Percentiles rank a stretch among this genome's conserved stretches.
phyloP scores from a whole-genome alignment of 495 filamentous ascomycete species.

The Penicillium waksmanii region DNA sequence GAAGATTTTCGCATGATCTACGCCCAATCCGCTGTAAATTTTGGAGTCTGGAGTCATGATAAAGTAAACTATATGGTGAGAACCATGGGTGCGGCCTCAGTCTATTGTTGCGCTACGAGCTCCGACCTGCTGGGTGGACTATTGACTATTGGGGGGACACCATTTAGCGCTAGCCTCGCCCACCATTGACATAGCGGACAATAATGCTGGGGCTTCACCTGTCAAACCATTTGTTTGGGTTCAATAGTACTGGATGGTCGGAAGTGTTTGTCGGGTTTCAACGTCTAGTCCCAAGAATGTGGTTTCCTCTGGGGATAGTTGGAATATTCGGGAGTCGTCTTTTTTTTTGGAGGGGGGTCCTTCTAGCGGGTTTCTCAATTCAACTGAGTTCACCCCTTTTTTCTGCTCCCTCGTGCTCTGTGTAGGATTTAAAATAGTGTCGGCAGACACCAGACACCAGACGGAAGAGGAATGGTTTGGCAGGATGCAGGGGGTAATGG shows the following conservation, averaged over 20 bases:
- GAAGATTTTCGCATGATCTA: conserved; percentile 19
- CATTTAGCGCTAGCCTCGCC: conserved; percentile 22
- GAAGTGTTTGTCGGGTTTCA: not conserved
- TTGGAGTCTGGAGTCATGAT: not conserved
- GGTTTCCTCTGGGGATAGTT: conserved; percentile 1
- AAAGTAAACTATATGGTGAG: not conserved
- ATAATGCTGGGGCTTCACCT: conserved; percentile 8
- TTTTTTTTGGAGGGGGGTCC: not conserved
- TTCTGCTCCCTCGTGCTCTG: not conserved
- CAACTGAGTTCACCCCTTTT: conserved; percentile 3
- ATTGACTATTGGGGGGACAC: conserved; percentile 29
- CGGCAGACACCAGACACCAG: not conserved
- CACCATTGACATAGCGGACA: conserved; percentile 17
- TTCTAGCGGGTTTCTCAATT: not conserved
- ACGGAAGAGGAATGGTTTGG: conserved; percentile 12
- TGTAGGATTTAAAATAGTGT: not conserved
- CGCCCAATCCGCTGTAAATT: conserved; percentile 12
- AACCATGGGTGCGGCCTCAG: conserved; percentile 19
- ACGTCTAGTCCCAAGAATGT: not conserved
- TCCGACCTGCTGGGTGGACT: conserved; percentile 1
- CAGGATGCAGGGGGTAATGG: conserved; percentile 6
- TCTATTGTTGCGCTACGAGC: conserved; percentile 18
- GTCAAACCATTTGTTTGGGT: conserved; percentile 31
- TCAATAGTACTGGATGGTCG: conserved; percentile 22
- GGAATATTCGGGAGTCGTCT: not conserved